Percentiles rank a stretch among this genome's conserved stretches.
Evolutionary conservation across 192 early-diverging fungal species (phyloP).

Genomic region (Gaertneriomyces sp.): DNA sequence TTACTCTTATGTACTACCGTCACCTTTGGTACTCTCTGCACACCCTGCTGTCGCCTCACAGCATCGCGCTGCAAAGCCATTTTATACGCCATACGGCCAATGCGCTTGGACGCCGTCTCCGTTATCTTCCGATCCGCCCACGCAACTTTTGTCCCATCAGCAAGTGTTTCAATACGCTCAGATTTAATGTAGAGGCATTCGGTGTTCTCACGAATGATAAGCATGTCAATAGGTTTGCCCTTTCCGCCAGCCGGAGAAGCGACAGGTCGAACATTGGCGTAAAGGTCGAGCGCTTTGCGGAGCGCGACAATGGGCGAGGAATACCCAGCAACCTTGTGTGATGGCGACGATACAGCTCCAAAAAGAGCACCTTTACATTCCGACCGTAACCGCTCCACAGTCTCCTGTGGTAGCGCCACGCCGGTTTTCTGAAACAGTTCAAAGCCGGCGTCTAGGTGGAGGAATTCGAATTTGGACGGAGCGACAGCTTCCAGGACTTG

Average conservation of each 20-base stretch:
- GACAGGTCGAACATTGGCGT: slow-evolving; percentile 96
- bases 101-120: slow-evolving; percentile 80
- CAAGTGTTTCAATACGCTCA: slow-evolving; percentile 64
- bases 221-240: slow-evolving; percentile 83
- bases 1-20: slow-evolving; percentile 99
- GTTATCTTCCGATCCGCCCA: slow-evolving; percentile 89
- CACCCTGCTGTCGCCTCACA: background rate
- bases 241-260: slow-evolving; percentile 56
- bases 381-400: slow-evolving; percentile 71
- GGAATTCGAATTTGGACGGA: slow-evolving; percentile 67
- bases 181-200: slow-evolving; percentile 93
- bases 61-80: slow-evolving; percentile 74
- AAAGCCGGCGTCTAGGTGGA: slow-evolving; percentile 89
- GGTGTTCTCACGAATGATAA: slow-evolving; percentile 97
- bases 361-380: slow-evolving; percentile 93
- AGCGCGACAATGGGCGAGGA: slow-evolving; percentile 96
- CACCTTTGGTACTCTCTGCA: slow-evolving; percentile 50
- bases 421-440: slow-evolving; percentile 94
- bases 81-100: slow-evolving; percentile 87
- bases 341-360: slow-evolving; percentile 96
- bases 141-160: slow-evolving; percentile 63
- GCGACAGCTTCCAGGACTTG: slow-evolving; percentile 75
- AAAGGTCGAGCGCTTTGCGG: slow-evolving; percentile 91
- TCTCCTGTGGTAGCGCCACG: slow-evolving; percentile 82
- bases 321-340: slow-evolving; percentile 97